Evolutionary conservation across 192 early-diverging fungal genomes (phyloP), one percentile per base, ranked within the genome.

Genomic region (Haplosporangium gracile): DNA sequence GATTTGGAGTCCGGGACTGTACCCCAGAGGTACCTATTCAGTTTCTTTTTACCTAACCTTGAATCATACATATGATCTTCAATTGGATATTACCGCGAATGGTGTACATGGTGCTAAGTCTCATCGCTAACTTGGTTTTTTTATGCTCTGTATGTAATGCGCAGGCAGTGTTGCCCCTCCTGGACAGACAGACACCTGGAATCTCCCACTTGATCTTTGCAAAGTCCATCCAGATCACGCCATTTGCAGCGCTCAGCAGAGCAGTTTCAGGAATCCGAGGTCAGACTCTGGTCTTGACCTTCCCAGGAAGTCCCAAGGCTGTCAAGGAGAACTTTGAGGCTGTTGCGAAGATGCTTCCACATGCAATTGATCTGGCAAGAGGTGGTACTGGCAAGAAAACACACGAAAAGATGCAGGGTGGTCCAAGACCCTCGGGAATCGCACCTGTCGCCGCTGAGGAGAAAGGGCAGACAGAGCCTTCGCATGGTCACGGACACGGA

Each of bases 301-400:
- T 98, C 16, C 98, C 98, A 7, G 98, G 98, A 38, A 98, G 96
- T 79, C 91, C 89, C 8, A 98, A 97, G 88, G 98, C 95, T 0
- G 89, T 94, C 39, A 89, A 89, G 39, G 98, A 99, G 88, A 98
- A 96, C 86, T 81, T 98, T 45, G 89, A 93, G 60, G 94, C 95
- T 68, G 80, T 98, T 9, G 45, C 96, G 7, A 81, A 83, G 9
- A 91, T 97, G 13, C 80, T 99, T 26, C 94, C 94, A 2, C 98
- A 99, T 86, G 97, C 97, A 18, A 87, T 97, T 10, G 95, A 97
- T 76, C 82, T 97, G 4, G 81, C 88, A 6, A 77, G 80, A 51
- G 95, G 94, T 32, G 93, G 90, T 5, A 82, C 91, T 22, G 93
- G 94, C n/a, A 90, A 90, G 63, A 81, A 88, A 18, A 75, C 90